These are phyloP conservation scores for Apiospora rasikravindrae DNA, from an alignment of 2,329 filamentous ascomycete species.

Conservation along the genomic window DNA sequence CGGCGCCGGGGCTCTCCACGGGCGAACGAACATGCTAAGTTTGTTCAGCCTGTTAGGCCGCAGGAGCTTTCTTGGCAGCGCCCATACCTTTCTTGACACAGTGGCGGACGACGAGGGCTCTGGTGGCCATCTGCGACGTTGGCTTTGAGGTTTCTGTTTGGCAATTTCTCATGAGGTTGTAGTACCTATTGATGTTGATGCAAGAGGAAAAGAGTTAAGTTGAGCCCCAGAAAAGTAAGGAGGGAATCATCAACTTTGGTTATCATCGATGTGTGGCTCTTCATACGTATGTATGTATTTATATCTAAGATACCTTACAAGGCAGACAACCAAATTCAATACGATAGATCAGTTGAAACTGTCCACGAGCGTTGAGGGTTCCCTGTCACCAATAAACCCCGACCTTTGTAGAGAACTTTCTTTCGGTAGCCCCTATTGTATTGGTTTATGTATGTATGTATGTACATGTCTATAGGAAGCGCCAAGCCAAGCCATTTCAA, in stretches of 20 bases:
- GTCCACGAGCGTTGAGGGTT: neutral
- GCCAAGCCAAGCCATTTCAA: neutral
- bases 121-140: neutral
- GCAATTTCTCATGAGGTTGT: neutral
- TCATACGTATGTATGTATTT: slow-evolving; percentile 5
- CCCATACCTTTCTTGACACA: neutral
- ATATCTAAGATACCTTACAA: slow-evolving; percentile 1
- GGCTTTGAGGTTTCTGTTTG: neutral
- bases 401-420: neutral
- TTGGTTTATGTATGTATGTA: too few relatives aligned
- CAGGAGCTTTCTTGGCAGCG: neutral
- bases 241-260: neutral
- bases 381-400: too few relatives aligned
- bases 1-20: neutral
- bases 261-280: neutral
- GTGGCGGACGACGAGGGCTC: neutral
- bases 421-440: too few relatives aligned
- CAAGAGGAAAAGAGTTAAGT: neutral
- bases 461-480: neutral
- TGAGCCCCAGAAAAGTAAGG: neutral
- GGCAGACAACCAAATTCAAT: neutral
- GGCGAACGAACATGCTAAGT: neutral
- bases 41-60: neutral
- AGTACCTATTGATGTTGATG: neutral
- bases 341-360: neutral